Evolutionary conservation across 2,329 filamentous ascomycete genomes (phyloP).

Genomic region (Claviceps arundinis): DNA sequence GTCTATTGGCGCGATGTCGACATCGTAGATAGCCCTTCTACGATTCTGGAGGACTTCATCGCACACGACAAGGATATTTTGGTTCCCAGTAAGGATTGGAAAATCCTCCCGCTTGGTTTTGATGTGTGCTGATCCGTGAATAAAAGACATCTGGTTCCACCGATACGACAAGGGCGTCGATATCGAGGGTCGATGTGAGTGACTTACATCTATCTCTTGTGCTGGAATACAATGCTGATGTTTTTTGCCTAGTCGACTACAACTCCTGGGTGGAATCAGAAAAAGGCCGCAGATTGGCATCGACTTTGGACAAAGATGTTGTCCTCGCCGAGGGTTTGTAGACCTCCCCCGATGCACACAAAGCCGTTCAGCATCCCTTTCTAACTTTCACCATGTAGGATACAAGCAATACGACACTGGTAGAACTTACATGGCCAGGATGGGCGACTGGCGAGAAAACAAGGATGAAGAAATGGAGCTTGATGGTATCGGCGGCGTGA

Average conservation of each 20-base stretch:
- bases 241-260: slow-evolving; percentile 64
- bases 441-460: slow-evolving; percentile 87
- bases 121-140: slow-evolving; percentile 12
- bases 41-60: slow-evolving; percentile 89
- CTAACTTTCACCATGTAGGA: slow-evolving; percentile 34
- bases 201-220: background rate
- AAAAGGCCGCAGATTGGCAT: slow-evolving; percentile 63
- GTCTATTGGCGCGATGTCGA: slow-evolving; percentile 98
- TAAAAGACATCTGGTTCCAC: slow-evolving; percentile 89
- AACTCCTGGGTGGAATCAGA: slow-evolving; percentile 97
- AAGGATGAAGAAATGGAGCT: slow-evolving; percentile 87
- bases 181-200: slow-evolving; percentile 87
- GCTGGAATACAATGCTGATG: slow-evolving; percentile 1
- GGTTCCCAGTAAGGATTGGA: slow-evolving; percentile 66
- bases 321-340: slow-evolving; percentile 74
- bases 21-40: slow-evolving; percentile 77
- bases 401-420: slow-evolving; percentile 91
- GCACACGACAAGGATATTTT: slow-evolving; percentile 86
- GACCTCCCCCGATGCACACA: background rate
- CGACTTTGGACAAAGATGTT: slow-evolving; percentile 61
- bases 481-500: slow-evolving; percentile 93
- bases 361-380: background rate
- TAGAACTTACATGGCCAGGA: slow-evolving; percentile 74
- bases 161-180: slow-evolving; percentile 68
- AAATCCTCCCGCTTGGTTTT: background rate